Evolutionary conservation across 306 rosid species (phyloP).

Genomic region (Potentilla sterilis): DNA sequence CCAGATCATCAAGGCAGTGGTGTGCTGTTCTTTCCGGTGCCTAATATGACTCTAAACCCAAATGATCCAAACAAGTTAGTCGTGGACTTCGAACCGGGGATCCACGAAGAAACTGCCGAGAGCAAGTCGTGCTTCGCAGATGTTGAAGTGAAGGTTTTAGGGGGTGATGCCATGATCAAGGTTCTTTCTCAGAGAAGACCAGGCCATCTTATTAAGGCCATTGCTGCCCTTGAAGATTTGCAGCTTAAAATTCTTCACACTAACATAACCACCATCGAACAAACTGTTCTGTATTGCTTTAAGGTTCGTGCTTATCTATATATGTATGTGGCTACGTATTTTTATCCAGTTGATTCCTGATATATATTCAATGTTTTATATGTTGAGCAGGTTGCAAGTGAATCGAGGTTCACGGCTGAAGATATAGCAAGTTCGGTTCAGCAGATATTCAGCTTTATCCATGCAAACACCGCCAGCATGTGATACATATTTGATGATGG

Average conservation of each 20-base stretch:
- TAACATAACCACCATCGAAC: slow-evolving; percentile 93
- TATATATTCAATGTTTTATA: neutral
- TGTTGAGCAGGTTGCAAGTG: slow-evolving; percentile 63
- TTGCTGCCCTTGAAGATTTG: slow-evolving; percentile 94
- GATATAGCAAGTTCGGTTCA: slow-evolving; percentile 90
- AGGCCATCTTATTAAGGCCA: slow-evolving; percentile 80
- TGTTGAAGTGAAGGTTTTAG: slow-evolving; percentile 87
- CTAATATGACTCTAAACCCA: slow-evolving; percentile 37
- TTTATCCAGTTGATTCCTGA: neutral
- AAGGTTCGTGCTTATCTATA: slow-evolving; percentile 44
- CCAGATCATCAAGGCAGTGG: slow-evolving; percentile 26
- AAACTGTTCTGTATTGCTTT: slow-evolving; percentile 92
- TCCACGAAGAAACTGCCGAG: slow-evolving; percentile 77
- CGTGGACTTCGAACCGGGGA: slow-evolving; percentile 55
- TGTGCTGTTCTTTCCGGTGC: slow-evolving; percentile 29
- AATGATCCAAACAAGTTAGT: slow-evolving; percentile 51
- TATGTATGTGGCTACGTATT: neutral
- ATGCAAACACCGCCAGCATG: slow-evolving; percentile 59
- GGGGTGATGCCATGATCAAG: slow-evolving; percentile 90
- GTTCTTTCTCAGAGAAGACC: slow-evolving; percentile 84
- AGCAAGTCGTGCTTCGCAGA: slow-evolving; percentile 90
- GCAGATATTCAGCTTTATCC: slow-evolving; percentile 82
- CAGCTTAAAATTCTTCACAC: slow-evolving; percentile 89
- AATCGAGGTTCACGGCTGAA: slow-evolving; percentile 84
- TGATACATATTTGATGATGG: slow-evolving; percentile 14